phyloP scores from a whole-genome alignment of 805 yeast genomes.

The Suhomyces sp. region DNA sequence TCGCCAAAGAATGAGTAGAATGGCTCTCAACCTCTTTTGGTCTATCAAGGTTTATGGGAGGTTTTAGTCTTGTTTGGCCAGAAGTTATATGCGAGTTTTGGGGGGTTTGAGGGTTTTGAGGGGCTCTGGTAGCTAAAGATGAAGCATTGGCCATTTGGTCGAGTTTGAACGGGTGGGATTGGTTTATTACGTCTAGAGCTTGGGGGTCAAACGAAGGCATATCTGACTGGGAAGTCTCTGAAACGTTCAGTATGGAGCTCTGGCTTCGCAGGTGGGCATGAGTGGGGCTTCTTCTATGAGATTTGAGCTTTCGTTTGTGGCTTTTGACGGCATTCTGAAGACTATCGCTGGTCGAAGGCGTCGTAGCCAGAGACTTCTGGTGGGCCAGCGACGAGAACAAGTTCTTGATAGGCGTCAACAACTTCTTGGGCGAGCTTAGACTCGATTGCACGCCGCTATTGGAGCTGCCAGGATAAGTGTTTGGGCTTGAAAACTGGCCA shows the following conservation, averaged over 20 bases:
- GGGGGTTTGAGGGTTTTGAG: slow-evolving; percentile 3
- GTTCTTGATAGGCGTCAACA: slow-evolving; percentile 26
- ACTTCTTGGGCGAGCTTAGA: slow-evolving; percentile 22
- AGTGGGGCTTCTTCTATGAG: slow-evolving; percentile 5
- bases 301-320: background rate
- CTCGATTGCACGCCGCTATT: background rate
- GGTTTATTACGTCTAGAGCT: background rate
- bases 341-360: slow-evolving; percentile 5
- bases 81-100: background rate
- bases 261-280: slow-evolving; percentile 8
- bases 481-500: slow-evolving; percentile 8
- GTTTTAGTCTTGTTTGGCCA: slow-evolving; percentile 3
- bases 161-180: background rate
- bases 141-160: background rate
- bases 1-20: background rate
- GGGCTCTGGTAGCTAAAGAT: background rate
- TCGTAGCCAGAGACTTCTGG: slow-evolving; percentile 8
- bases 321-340: slow-evolving; percentile 2
- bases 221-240: background rate
- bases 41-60: slow-evolving; percentile 3
- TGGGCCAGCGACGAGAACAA: slow-evolving; percentile 17
- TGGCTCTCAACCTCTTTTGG: background rate
- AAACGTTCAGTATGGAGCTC: slow-evolving; percentile 6
- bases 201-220: background rate
- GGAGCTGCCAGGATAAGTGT: background rate